Base-by-base conservation (phyloP, 352 stramenopile genomes). In the Pythium grandisporangium region DNA sequence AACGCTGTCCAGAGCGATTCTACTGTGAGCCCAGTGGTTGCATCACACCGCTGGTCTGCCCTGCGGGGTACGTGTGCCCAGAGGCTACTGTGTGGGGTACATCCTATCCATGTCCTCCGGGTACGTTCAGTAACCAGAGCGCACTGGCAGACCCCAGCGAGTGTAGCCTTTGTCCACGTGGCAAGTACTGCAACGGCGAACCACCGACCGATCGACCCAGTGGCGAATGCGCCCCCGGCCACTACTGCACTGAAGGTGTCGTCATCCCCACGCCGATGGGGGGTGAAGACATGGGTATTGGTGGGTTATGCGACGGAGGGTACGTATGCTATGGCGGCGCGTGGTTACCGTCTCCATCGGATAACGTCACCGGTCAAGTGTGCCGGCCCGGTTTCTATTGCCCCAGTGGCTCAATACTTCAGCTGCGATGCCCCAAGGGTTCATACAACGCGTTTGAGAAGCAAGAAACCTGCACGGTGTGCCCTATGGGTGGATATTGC, bases 11-110 rank as follows among this genome's bases (percentile, higher is more conserved):
- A 0, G 66, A 70, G 20, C 59, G 86, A 2, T 81, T 66, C 17
- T 94, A 71, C 33, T 96, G 84, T 42, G 58, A 55, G 2, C 45
- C 42, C 19, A n/a, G n/a, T n/a, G 75, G 67, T 0, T 60, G 54
- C 3, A 41, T 66, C 8, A 62, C 36, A 2, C 80, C 83, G 11
- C 20, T 47, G 27, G 17, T 52, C 21, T 97, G 85, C 36, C 70
- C 66, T 2, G 39, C 50, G 29, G 86, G 84, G 4, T 90, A 68
- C 47, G 96, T 84, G 44, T 97, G 86, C 47, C 79, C 70, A 1
- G 21, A 59, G 0, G 49, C 66, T 25, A 94, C 69, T 2, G 55
- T 63, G 1, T 63, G 51, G 0, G 22, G 49, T 24, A 73, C 58
- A 2, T 63, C 53, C 34, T 93, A 66, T 45, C 62, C 74, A 12